These are phyloP conservation scores for Nakaseomyces kungkrabaensis DNA, from an alignment of 1,139 yeast species.

Conservation along the genomic window DNA sequence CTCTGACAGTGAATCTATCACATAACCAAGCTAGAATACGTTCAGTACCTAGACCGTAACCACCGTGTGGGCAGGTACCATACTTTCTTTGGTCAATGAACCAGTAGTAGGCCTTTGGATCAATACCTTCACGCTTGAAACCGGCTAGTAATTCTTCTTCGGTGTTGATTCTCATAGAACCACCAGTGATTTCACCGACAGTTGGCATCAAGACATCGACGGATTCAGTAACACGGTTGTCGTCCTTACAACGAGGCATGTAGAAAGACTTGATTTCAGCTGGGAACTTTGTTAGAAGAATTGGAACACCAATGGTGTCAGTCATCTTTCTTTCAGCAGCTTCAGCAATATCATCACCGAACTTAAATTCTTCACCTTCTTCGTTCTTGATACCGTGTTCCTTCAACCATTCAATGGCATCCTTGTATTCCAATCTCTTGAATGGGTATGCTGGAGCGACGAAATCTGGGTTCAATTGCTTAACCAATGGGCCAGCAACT, in stretches of 20 bases:
- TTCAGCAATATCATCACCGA: constrained; percentile 98
- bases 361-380: constrained; percentile 83
- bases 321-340: constrained; percentile 99
- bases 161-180: constrained; percentile 91
- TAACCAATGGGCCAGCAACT: constrained; percentile 76
- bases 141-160: constrained; percentile 79
- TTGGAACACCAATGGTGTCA: constrained; percentile 86
- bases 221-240: constrained; percentile 90
- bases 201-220: constrained; percentile 98
- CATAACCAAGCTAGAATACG: constrained; percentile 97
- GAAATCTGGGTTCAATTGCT: constrained; percentile 88
- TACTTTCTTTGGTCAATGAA: constrained; percentile 90
- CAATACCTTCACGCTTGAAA: constrained; percentile 83
- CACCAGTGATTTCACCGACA: constrained; percentile 97
- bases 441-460: constrained; percentile 77
- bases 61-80: constrained; percentile 98
- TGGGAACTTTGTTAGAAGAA: constrained; percentile 88
- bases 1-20: constrained; percentile 95
- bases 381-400: constrained; percentile 91
- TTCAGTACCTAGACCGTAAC: constrained; percentile 97
- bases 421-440: constrained; percentile 80
- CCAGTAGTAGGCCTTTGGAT: constrained; percentile 82
- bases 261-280: constrained; percentile 94
- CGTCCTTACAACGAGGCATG: constrained; percentile 89
- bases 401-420: constrained; percentile 93